Base-by-base conservation (phyloP, 2,329 filamentous ascomycete species). In the Pseudogymnoascus sp. region DNA sequence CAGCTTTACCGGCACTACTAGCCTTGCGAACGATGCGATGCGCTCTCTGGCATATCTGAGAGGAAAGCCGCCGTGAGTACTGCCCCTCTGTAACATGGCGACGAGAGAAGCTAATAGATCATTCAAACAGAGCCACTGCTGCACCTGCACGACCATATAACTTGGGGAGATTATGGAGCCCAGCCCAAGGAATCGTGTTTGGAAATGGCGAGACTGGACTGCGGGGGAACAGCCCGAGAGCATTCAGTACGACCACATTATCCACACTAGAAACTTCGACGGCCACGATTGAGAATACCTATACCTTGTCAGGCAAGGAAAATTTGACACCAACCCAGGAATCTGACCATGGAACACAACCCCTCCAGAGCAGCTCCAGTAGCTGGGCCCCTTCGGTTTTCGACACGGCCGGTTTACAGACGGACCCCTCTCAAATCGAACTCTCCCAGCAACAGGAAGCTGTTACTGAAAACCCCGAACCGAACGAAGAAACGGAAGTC, bases 131-230 rank as follows among this genome's bases (percentile, higher is more conserved):
- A 19, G 39, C 61, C 2, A 19, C 61, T 4, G 37, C 11, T 41
- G 36, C 39, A 16, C 14, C 21, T 14, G 4, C 39, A 19, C 16
- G 36, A 25, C 34, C 61, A 43, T 11, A 19, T n/a, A 62, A 5
- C 13, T 57, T 57, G 31, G 54, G 66, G 57, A 72, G 71, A 60
- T 68, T 74, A 28, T 80, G 78, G 78, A 72, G 73, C 62, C 72
- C 74, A 4, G 72, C 68, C n/a, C 71, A 73, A 63, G 77, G 77
- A 39, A 75, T 79, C 62, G 72, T 77, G 2, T 79, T 79, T 66
- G 67, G 69, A 36, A 63, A 68, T 31, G 67, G 21, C 25, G 48
- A 54, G 21, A 14, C 16, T 31, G 48, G 48, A 16, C 25, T 31
- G 14, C 48, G 48, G 3, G 48, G 14, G 14, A 31, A 25, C 25